Percentiles rank a stretch among this genome's conserved stretches.
phyloP scores from a whole-genome alignment of 176 grass and related monocot species.

The Hordeum vulgare region DNA sequence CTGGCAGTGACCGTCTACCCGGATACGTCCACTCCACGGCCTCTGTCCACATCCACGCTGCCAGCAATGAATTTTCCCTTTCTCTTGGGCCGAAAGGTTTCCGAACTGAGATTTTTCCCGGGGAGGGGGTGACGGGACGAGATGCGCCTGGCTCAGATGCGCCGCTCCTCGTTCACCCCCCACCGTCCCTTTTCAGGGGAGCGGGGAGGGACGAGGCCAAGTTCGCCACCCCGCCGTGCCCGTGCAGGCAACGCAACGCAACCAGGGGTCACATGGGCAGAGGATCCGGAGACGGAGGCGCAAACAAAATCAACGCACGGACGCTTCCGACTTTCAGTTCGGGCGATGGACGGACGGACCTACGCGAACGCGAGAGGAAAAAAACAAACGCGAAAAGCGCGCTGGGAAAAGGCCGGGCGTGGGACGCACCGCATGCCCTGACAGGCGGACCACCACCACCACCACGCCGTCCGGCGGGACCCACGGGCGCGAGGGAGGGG shows the following conservation, averaged over 20 bases:
- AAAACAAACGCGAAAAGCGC: neutral
- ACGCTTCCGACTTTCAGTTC: neutral
- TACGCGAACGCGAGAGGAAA: neutral
- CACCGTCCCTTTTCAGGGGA: neutral
- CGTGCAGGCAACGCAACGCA: neutral
- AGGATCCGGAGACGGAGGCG: neutral
- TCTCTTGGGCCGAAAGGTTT: neutral
- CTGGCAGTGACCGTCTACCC: neutral
- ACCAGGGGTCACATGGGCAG: neutral
- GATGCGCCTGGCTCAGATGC: neutral
- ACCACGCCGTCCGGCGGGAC: neutral
- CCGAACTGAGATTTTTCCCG: neutral
- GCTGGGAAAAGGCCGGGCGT: neutral
- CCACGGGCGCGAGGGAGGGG: neutral
- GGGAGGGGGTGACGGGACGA: neutral
- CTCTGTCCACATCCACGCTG: neutral
- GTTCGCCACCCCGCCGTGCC: neutral
- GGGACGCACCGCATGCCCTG: neutral
- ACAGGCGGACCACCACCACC: neutral
- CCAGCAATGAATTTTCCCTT: too few species aligned
- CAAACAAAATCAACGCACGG: neutral
- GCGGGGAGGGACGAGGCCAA: neutral
- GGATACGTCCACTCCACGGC: neutral
- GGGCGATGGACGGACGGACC: too few species aligned
- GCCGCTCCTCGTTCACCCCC: neutral